Evolutionary conservation across 2,329 filamentous ascomycete species (phyloP).

Genomic region (Nemania serpens): DNA sequence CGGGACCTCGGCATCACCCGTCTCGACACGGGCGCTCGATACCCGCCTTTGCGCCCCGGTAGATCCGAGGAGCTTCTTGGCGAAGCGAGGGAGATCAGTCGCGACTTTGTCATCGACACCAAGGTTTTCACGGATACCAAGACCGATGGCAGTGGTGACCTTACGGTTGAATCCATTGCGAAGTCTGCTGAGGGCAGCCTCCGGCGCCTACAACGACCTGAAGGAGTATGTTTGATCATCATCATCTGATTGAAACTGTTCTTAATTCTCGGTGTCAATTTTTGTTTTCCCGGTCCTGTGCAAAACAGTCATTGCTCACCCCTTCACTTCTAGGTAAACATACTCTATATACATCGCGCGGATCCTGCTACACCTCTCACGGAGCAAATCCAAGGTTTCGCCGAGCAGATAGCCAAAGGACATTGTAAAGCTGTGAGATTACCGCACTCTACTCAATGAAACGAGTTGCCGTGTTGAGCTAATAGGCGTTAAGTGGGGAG

Average conservation of each 20-base stretch:
- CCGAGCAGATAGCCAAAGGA: slow-evolving; percentile 40
- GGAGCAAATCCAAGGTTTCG: slow-evolving; percentile 43
- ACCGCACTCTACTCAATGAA: not conserved
- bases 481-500: slow-evolving; percentile 39
- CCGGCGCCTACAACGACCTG: slow-evolving; percentile 31
- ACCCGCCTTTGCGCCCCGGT: slow-evolving; percentile 41
- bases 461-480: not conserved
- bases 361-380: slow-evolving; percentile 43
- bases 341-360: slow-evolving; percentile 45
- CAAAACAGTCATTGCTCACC: not conserved
- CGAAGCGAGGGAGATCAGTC: slow-evolving; percentile 31
- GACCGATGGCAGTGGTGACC: slow-evolving; percentile 39
- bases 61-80: slow-evolving; percentile 42
- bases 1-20: slow-evolving; percentile 26
- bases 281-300: not conserved
- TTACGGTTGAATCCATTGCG: slow-evolving; percentile 34
- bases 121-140: slow-evolving; percentile 41
- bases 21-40: slow-evolving; percentile 40
- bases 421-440: slow-evolving; percentile 38
- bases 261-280: not conserved
- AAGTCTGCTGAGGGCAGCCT: slow-evolving; percentile 40
- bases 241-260: too few relatives aligned
- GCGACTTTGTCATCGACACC: slow-evolving; percentile 42
- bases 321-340: slow-evolving; percentile 36
- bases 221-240: slow-evolving; percentile 15